Conservation (phyloP, 768 basidiomycete genomes). For the Epithele typhae region DNA sequence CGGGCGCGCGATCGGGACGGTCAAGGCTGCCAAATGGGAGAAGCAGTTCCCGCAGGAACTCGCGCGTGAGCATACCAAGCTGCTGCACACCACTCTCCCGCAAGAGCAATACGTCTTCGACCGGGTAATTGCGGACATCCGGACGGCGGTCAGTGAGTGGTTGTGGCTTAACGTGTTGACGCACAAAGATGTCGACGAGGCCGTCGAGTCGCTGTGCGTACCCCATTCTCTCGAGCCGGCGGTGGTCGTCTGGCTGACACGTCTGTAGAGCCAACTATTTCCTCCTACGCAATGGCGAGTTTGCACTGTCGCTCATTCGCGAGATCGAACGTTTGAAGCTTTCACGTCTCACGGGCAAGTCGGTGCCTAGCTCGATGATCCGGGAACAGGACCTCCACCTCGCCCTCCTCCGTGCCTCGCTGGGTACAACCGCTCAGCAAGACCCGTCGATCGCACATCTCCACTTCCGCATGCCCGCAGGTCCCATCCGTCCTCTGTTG, state of each 20-base stretch:
- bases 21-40: conserved; percentile 76
- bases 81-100: conserved; percentile 65
- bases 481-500: conserved; percentile 76
- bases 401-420: conserved; percentile 79
- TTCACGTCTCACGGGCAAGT: conserved; percentile 66
- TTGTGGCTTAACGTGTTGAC: conserved; percentile 89
- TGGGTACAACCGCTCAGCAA: conserved; percentile 85
- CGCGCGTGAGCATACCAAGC: conserved; percentile 57
- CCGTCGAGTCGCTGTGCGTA: conserved; percentile 79
- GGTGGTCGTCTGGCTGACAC: conserved; percentile 9
- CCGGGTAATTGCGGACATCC: conserved; percentile 64
- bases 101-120: conserved; percentile 79
- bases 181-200: conserved; percentile 74
- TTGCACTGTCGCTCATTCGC: conserved; percentile 75
- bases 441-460: conserved; percentile 73
- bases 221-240: neutral
- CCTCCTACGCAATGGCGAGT: conserved; percentile 84
- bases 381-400: conserved; percentile 88
- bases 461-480: conserved; percentile 73
- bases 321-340: conserved; percentile 84
- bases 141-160: conserved; percentile 88
- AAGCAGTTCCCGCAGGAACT: conserved; percentile 69
- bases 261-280: conserved; percentile 78
- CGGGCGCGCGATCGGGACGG: conserved; percentile 81
- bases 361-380: conserved; percentile 69